phyloP scores from a whole-genome alignment of 2,329 filamentous ascomycete species.

The Dendrostoma leiphaemia region DNA sequence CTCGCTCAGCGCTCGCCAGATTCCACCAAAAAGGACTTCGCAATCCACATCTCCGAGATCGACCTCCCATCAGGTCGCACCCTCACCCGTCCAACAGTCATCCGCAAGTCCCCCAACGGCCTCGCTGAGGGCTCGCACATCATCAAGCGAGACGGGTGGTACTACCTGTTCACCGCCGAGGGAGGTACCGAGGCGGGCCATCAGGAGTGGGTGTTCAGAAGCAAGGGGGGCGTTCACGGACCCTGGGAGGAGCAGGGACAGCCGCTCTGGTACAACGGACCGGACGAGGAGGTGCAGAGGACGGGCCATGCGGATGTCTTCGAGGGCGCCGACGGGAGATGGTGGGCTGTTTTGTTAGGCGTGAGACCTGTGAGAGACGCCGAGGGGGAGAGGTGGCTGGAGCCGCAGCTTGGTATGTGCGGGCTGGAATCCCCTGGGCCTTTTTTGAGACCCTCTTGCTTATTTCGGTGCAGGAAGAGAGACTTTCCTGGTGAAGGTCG shows the following conservation, averaged over 20 bases:
- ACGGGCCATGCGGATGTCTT: conserved; percentile 50
- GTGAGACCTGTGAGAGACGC: conserved; percentile 33
- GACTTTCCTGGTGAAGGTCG: conserved; percentile 47
- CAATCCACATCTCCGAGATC: conserved; percentile 44
- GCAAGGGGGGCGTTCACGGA: conserved; percentile 39
- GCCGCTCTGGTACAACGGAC: conserved; percentile 45
- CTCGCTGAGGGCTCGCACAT: conserved; percentile 43
- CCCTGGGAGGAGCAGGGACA: conserved; percentile 47
- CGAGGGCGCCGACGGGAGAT: conserved; percentile 40
- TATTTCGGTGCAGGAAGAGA: conserved; percentile 37
- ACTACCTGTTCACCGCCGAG: conserved; percentile 40
- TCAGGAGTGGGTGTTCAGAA: conserved; percentile 51
- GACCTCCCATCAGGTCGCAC: conserved; percentile 40
- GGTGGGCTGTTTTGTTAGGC: conserved; percentile 48
- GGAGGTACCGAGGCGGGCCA: conserved; percentile 47
- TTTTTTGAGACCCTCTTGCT: not conserved
- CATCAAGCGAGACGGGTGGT: conserved; percentile 32
- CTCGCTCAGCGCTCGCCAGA: conserved; percentile 33
- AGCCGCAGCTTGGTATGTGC: conserved; percentile 39
- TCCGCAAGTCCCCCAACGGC: conserved; percentile 36
- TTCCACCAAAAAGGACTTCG: conserved; percentile 49
- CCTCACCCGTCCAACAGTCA: conserved; percentile 32
- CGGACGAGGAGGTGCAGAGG: conserved; percentile 46
- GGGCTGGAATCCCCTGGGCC: not conserved
- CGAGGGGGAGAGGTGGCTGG: conserved; percentile 29